These are phyloP conservation scores for Blechomonas ayalai DNA, from an alignment of 208 protist genomes.

Conservation along the genomic window DNA sequence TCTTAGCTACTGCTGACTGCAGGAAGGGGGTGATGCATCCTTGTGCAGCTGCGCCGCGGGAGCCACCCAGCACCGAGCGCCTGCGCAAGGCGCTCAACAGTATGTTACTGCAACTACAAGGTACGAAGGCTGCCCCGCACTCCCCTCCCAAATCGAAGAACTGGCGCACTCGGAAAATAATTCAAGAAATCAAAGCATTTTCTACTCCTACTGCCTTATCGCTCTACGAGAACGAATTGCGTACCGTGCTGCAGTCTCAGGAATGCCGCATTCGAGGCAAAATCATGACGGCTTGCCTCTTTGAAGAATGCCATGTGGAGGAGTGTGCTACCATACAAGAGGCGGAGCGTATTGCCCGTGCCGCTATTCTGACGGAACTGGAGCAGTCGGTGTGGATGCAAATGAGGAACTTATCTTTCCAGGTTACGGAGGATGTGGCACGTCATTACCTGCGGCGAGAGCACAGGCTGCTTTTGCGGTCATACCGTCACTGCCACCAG, in stretches of 20 bases:
- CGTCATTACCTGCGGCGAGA: constrained; percentile 6
- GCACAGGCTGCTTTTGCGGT: constrained; percentile 1
- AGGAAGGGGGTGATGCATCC: too few species aligned
- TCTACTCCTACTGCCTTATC: constrained; percentile 14
- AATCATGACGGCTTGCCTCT: constrained; percentile 21
- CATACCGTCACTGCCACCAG: too few species aligned
- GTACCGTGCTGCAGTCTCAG: constrained; percentile 33
- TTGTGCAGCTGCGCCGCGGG: too few species aligned
- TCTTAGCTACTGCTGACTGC: too few species aligned
- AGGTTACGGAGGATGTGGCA: constrained; percentile 18
- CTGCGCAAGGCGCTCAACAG: too few species aligned
- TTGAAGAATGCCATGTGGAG: constrained; percentile 35
- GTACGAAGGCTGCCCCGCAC: too few species aligned
- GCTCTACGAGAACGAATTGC: constrained; percentile 40
- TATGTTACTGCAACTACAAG: too few species aligned
- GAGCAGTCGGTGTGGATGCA: not conserved
- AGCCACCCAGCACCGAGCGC: too few species aligned
- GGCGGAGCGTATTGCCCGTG: constrained; percentile 22
- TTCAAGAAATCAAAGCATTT: constrained; percentile 42
- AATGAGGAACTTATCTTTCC: constrained; percentile 3
- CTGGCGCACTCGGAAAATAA: constrained; percentile 51
- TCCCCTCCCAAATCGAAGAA: constrained; percentile 10
- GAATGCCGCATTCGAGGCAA: constrained; percentile 44
- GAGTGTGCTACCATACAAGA: constrained; percentile 17
- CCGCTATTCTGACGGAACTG: constrained; percentile 1